Base-by-base conservation (phyloP, 352 stramenopile species). In the Phytophthora boehmeriae region DNA sequence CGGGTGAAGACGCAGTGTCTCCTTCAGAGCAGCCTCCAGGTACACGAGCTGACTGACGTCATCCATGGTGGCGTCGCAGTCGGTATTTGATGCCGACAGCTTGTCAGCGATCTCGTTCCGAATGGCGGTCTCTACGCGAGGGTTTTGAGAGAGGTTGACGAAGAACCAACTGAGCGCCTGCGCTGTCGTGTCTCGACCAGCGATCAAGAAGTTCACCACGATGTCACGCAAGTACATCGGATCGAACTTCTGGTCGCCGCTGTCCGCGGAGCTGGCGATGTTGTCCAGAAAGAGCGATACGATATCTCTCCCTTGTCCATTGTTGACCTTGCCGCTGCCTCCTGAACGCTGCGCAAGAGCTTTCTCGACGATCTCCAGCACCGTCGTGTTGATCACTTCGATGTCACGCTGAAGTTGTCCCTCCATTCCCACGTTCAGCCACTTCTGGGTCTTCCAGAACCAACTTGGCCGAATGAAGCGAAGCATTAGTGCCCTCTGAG, bases 201-300 rank as follows among this genome's bases (percentile, higher is more conserved):
- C 85, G 35, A 93, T 70, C 28, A 95, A 53, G 59, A 95, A 88
- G 58, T 77, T 91, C 25, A 95, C 63, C 16, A 89, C 78, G 10
- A 95, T 74, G 60, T 92, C 78, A n/a, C 78, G 75, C 16, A 93
- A 39, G 36, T 66, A 80, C 1, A 28, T 43, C 16, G 67, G 54
- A 27, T 78, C 63, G 34, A 80, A 69, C 8, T 45, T 17, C 2
- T 49, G 13, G 0, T 25, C 16, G 5, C 76, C 32, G 34, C 68
- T 72, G 5, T 70, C 64, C 8, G 72, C 10, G 57, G 46, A 54
- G 35, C 36, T 36, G n/a, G 27, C 16, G 46, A 57, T 32, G 16
- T 47, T 66, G 23, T 66, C 56, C 16, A 76, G 47, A 19, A 73
- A 68, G 2, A 69, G 48, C 20, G 60, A 67, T 14, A 74, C 57